Base-by-base conservation (phyloP, 2,329 filamentous ascomycete species). In the Aureobasidium sp. region DNA sequence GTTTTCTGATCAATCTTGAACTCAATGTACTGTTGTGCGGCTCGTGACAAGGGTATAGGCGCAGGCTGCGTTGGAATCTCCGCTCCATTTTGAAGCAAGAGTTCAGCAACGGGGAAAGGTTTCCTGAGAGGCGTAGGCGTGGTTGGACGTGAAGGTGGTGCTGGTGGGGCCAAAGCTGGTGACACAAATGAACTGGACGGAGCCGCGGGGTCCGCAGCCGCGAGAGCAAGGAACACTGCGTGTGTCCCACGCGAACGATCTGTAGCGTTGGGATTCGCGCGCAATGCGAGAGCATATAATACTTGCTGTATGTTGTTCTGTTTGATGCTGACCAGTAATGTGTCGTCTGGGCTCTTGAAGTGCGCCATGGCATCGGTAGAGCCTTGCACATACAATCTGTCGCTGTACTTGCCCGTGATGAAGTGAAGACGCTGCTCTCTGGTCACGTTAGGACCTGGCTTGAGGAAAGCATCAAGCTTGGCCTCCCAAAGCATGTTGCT, bases 401-500 rank as follows among this genome's bases (percentile, higher is more conserved):
- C 91, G 55, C 90, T 89, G 71, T 99, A 99, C 75, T 99, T 99
- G 61, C 88, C 83, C 0, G 91, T 97, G 74, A 99, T 97, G 74
- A 97, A 99, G 68, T 84, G 88, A n/a, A 97, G 80, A 26, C 94
- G 85, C 73, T 96, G 90, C 73, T 99, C 94, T 44, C 94, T 85
- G 6, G 87, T 92, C 27, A 92, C 90, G 68, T 87, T 86, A 0
- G 90, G 82, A 0, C 81, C 78, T 5, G 91, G 92, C 72, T 96
- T 97, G 50, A 83, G 70, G 6, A 82, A 78, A 27, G 82, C 82
- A 63, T 97, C 91, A 27, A 97, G 81, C 65, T 79, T 89, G 15
- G 92, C 87, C 77, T 99, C 94, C 91, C 92, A 99, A 24, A 99
- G 82, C 87, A 93, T 93, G 75, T 99, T 99, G 69, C 92, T 94